Base-by-base conservation (phyloP, 2,329 filamentous ascomycete genomes). In the Penicillium italicum region DNA sequence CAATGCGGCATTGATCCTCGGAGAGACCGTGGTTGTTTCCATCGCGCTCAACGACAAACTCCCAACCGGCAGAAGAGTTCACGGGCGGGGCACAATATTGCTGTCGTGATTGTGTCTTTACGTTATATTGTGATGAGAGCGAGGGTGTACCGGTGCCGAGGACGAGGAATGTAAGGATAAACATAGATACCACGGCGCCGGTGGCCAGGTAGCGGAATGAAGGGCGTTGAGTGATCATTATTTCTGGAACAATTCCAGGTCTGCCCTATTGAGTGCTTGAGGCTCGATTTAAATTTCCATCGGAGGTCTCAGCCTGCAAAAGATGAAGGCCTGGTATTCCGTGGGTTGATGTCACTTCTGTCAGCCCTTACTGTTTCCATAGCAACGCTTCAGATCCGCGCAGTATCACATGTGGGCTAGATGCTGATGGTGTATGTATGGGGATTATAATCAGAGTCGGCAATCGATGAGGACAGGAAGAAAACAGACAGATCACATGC, bases 1-100 rank as follows among this genome's bases (percentile, higher is more conserved):
- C 74, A n/a, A 54, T 52, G n/a, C 62, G 66, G 43, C 74, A 76
- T 50, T 75, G 72, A 33, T 63, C 65, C 20, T 69, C 63, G 16
- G 66, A 71, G 24, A 76, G 58, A 3, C 71, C 73, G 48, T 75
- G 69, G 44, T 75, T 69, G 54, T 72, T 60, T 12, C 60, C 73
- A 62, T 76, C 72, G 12, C 69, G 68, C 44, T 62, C 55, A 6
- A 65, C 59, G 1, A 59, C 18, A 60, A 74, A 76, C n/a, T 69
- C 61, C 73, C 73, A 76, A 4, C 31, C 36, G 0, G 38, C 48
- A 1, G 44, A 47, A n/a, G 33, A 37, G 26, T 41, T 45, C 8
- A 41, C 40, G 20, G 53, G 22, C 16, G 53, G 48, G 12, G 38
- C 14, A 30, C 41, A 55, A 20, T 53, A 58, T 4, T 42, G 44